Percentiles rank a stretch among this genome's conserved stretches.
Conservation (phyloP, 2,329 filamentous ascomycete genomes). For the Zymoseptoria tritici region DNA sequence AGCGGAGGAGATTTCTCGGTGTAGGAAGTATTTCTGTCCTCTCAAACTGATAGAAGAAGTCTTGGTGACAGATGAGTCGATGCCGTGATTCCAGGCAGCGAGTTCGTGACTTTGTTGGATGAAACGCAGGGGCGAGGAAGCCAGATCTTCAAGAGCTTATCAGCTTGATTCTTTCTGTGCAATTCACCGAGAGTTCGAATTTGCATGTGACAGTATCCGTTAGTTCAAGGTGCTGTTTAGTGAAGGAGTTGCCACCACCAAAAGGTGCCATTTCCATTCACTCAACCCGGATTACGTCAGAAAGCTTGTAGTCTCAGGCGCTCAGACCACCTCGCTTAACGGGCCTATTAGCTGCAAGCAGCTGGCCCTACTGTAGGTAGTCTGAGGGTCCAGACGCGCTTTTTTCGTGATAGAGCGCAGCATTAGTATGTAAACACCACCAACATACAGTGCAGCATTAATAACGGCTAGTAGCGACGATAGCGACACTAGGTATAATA, state of each 20-base stretch:
- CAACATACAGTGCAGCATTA: too few species aligned
- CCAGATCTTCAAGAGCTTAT: too few species aligned
- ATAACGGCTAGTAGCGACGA: too few species aligned
- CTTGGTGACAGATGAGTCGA: background rate
- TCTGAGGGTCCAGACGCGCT: too few species aligned
- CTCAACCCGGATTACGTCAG: background rate
- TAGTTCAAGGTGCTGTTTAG: background rate
- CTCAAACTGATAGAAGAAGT: background rate
- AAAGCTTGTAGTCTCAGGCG: too few species aligned
- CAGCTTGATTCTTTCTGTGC: background rate
- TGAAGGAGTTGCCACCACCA: background rate
- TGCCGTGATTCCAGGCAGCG: background rate
- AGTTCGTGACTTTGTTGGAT: background rate
- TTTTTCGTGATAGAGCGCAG: too few species aligned
- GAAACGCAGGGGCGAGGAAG: too few species aligned
- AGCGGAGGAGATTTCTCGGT: conserved; percentile 8
- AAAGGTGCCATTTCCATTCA: background rate
- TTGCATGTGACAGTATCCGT: background rate
- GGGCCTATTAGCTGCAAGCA: too few species aligned
- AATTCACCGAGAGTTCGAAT: background rate
- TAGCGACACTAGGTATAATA: too few species aligned
- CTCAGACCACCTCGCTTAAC: too few species aligned
- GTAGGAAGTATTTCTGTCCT: background rate
- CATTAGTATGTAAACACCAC: too few species aligned
- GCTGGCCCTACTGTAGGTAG: too few species aligned